Base-by-base conservation (phyloP, 176 grass and related monocot species). In the Thalia dealbata region DNA sequence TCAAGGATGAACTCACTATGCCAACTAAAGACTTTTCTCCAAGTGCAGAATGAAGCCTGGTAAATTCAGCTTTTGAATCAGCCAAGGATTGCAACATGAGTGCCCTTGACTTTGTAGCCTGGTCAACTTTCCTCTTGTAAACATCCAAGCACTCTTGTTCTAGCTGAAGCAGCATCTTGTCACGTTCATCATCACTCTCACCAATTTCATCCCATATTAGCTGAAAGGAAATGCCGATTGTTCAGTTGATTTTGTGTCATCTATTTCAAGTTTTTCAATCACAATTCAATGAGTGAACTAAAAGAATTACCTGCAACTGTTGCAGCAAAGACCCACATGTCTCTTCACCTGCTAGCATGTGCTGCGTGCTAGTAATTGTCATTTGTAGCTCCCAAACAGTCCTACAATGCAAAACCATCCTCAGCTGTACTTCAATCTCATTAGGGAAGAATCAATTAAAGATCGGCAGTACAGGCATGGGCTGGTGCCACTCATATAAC, bases 111-210 rank as follows among this genome's bases (percentile, higher is more conserved):
- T 91, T 75, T 27, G 88, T 82, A 13, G 95, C 95, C 74, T 93
- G 87, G 67, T 99, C 83, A 65, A 99, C 90, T 88, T 99, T 99
- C 79, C 95, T 91, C 81, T 95, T 99, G 86, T 99, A 99, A 43
- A 99, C 95, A 81, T 99, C 95, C 54, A 99, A 79, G 72, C 95
- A 99, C 77, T 99, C 95, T 52, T 99, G 95, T 70, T 99, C 95
- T 41, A 99, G 81, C 61, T 99, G 90, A 76, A 91, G 87, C 21
- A 99, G 75, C 64, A 95, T 89, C 72, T 87, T 95, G 81, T 99
- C 95, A 0, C 95, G 95, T 83, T 93, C 95, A 61, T 95, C 95
- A 0, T 99, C 90, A 9, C 88, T 91, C 85, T 99, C 95, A 14
- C 95, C 95, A 76, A 99, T 88, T 81, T 99, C 87, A 87, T 99